Base-by-base conservation (phyloP, 768 basidiomycete species). In the Termitomyces heimii region DNA sequence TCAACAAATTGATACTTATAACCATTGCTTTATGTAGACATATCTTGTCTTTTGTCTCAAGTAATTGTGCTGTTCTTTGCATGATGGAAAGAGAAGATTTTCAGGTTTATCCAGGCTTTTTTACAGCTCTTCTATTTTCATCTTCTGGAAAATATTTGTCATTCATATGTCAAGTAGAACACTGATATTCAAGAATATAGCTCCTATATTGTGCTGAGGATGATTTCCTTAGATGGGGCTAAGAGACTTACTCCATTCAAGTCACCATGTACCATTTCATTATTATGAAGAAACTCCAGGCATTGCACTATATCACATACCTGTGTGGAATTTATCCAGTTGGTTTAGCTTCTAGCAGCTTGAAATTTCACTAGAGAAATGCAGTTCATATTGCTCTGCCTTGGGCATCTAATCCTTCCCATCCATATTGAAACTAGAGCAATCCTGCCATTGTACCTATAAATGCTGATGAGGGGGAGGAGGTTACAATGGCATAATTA, bases 241-340 rank as follows among this genome's bases (percentile, higher is more conserved):
- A 20, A n/a, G 8, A 12, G 29, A 7, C 63, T 53, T 53, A 77
- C 77, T 14, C 74, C 77, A 55, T 76, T 77, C 20, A 80, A 66
- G 53, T 80, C 77, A 0, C 77, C 77, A 53, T 77, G 79, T 20
- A 78, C 67, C 22, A 80, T 68, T 4, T 64, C 60, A 45, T 66
- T 63, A 13, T 61, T 62, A 55, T 74, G 74, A n/a, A 75, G 63
- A 60, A 73, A 73, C 0, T 61, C 44, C 12, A 75, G 55, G 0
- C 74, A 73, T 44, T 53, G 51, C 0, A 69, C 69, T 22, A 74
- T 62, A 42, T 73, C 74, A n/a, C 58, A 61, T 14, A 66, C 32
- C 73, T 73, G 24, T 29, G 16, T 5, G 8, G 24, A 6, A 51
- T 14, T 8, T 18, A n/a, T 49, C 6, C 10, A 9, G 10, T 26